Evolutionary conservation across 1,284 basidiomycete genomes (phyloP), one percentile per base, ranked within the genome.

Genomic region (Ustilago xerochloae): DNA sequence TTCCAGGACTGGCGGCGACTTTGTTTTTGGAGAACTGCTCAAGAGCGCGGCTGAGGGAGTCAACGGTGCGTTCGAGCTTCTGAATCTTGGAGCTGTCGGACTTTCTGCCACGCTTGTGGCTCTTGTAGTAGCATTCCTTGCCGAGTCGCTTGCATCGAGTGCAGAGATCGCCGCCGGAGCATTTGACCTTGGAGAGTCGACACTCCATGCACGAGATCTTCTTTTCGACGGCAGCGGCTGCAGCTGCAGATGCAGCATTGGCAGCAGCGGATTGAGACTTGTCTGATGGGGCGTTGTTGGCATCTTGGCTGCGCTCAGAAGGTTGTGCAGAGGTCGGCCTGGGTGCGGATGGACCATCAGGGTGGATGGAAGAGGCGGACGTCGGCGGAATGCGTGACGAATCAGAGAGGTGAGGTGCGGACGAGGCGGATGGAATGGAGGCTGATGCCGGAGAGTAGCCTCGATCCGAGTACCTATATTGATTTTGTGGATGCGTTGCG

Each of bases 161-260:
- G 57, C 74, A 76, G 5, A 63, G 54, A n/a, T 64, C 54, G 18
- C 66, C 70, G 24, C 70, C 69, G 33, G 69, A 64, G 36, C 74
- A 76, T 49, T 76, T 76, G 38, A 76, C 74, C 36, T 76, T 76
- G 54, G 61, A 65, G 29, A 60, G 56, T 20, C 74, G 64, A 35
- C 74, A 76, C 32, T 72, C 74, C 63, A 76, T 66, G 66, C 74
- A 76, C 16, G 68, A 72, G 33, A 76, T 72, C 53, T 76, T 76
- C 45, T 73, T 76, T 28, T 76, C 74, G 26, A 51, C 52, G 2
- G 64, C 50, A 2, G 63, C 46, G 0, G 58, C 49, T 4, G 56
- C 43, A 12, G 45, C 39, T 13, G 43, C 16, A 2, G 50, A 20
- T 18, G 56, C 6, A 26, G 49, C 61, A 13, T 60, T 49, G 46